These are phyloP conservation scores for Yarrowia bubula DNA, from an alignment of 805 yeast genomes.

Conservation along the genomic window DNA sequence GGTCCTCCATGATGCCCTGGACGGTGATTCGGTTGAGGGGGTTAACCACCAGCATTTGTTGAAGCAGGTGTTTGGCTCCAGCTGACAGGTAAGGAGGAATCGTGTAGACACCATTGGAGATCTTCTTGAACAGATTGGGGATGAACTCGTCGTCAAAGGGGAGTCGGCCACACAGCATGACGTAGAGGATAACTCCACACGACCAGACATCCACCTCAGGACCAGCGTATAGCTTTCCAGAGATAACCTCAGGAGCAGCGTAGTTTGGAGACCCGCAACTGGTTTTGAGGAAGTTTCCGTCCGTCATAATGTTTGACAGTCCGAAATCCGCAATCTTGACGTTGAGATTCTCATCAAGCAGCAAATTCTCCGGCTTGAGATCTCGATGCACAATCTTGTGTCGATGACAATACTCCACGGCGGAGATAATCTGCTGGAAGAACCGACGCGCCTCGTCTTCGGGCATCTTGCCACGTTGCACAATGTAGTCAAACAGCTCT, in stretches of 20 bases:
- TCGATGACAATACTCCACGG: slow-evolving; percentile 93
- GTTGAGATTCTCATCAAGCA: slow-evolving; percentile 83
- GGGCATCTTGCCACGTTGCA: slow-evolving; percentile 87
- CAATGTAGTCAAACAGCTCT: slow-evolving; percentile 92
- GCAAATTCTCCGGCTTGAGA: slow-evolving; percentile 89
- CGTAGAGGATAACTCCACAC: slow-evolving; percentile 91
- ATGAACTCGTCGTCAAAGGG: slow-evolving; percentile 97
- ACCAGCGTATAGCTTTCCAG: slow-evolving; percentile 93
- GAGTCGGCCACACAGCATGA: slow-evolving; percentile 91
- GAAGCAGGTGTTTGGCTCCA: slow-evolving; percentile 80
- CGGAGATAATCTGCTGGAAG: slow-evolving; percentile 94
- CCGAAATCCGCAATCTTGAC: slow-evolving; percentile 98
- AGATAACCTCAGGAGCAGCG: slow-evolving; percentile 96
- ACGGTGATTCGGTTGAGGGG: slow-evolving; percentile 92
- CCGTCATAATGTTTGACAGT: slow-evolving; percentile 92
- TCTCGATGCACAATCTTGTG: slow-evolving; percentile 97
- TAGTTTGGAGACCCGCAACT: slow-evolving; percentile 96
- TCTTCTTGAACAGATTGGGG: slow-evolving; percentile 89
- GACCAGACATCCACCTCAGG: slow-evolving; percentile 99
- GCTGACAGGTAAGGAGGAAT: slow-evolving; percentile 80
- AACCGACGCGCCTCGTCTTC: slow-evolving; percentile 90
- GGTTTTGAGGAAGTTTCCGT: slow-evolving; percentile 91
- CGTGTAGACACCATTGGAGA: slow-evolving; percentile 87
- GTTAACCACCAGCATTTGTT: slow-evolving; percentile 90
- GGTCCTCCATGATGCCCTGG: slow-evolving; percentile 87